Base-by-base conservation (phyloP, 148 eudicot species). In the Vaccinium macrocarpon region DNA sequence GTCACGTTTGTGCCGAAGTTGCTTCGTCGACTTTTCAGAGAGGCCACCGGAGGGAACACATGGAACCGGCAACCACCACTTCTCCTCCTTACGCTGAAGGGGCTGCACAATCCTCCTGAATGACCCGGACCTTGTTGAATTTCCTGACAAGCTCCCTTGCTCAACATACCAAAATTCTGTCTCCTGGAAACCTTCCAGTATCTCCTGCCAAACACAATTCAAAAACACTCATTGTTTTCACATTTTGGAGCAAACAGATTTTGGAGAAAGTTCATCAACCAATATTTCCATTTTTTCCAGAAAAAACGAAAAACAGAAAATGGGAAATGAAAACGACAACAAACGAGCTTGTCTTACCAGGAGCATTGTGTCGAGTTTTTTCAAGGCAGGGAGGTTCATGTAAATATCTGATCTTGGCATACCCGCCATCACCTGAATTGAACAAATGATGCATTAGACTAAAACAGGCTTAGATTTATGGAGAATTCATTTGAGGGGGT, bases 31-130 rank as follows among this genome's bases (percentile, higher is more conserved):
- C 46, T 83, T 83, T 23, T 95, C 99, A 5, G 98, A 90, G 82
- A 97, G 92, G 50, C 99, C 99, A 6, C 86, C 91, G 0, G 92
- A 72, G 14, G 97, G 91, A 21, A 97, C 93, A 78, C 98, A 91
- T 55, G 98, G 98, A 74, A 95, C 88, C 0, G 98, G 99, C 59
- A 97, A 78, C 99, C 99, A 97, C 99, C 99, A 97, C 75, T 95
- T 97, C 84, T 97, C 98, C 52, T 93, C 98, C 81, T 89, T 89
- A 19, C 98, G 81, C 59, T 88, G 91, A 83, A 68, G 38, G 15
- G 90, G 84, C 86, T 82, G 90, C 51, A 88, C 87, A 6, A 93
- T 87, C 81, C 90, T 87, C 85, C 99, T 89, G 84, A 95, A 95
- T 9, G 99, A 97, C 62, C 94, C 90, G 2, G 91, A 61, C 16